phyloP scores from a whole-genome alignment of 306 rosid species.

The Acacia crassicarpa region DNA sequence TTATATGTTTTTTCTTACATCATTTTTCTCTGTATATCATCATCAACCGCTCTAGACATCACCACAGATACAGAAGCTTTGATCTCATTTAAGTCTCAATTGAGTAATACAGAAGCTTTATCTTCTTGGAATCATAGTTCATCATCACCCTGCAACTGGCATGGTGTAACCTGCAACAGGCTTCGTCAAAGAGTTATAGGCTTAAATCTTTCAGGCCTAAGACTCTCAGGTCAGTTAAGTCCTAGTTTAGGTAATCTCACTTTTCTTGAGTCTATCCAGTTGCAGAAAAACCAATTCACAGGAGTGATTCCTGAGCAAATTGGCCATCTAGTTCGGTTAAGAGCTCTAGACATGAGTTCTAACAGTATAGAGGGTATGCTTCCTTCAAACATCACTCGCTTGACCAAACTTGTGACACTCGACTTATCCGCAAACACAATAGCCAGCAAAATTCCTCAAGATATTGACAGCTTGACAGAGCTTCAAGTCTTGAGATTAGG shows the following conservation, averaged over 20 bases:
- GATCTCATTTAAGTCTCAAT: slow-evolving; percentile 49
- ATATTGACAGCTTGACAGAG: slow-evolving; percentile 33
- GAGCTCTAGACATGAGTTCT: slow-evolving; percentile 55
- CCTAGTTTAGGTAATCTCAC: slow-evolving; percentile 57
- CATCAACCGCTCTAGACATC: slow-evolving; percentile 41
- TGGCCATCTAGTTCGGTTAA: slow-evolving; percentile 39
- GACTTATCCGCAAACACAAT: slow-evolving; percentile 26
- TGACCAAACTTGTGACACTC: slow-evolving; percentile 46
- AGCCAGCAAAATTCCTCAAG: slow-evolving; percentile 45
- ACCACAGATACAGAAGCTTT: slow-evolving; percentile 63
- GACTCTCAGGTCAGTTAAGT: slow-evolving; percentile 51
- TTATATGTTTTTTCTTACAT: slow-evolving; percentile 8
- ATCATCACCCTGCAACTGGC: slow-evolving; percentile 65
- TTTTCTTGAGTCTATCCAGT: slow-evolving; percentile 48
- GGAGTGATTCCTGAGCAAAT: slow-evolving; percentile 60
- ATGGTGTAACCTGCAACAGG: slow-evolving; percentile 55
- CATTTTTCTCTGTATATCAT: slow-evolving; percentile 31
- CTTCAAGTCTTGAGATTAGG: background rate
- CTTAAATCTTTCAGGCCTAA: slow-evolving; percentile 53
- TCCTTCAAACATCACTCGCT: slow-evolving; percentile 44
- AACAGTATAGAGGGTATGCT: slow-evolving; percentile 48
- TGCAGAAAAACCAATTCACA: slow-evolving; percentile 48
- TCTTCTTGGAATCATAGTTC: slow-evolving; percentile 45
- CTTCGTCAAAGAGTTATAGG: slow-evolving; percentile 43
- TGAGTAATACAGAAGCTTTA: slow-evolving; percentile 28